Evolutionary conservation across 2,329 filamentous ascomycete species (phyloP), one percentile per base, ranked within the genome.

Genomic region (Epichloe scottii): DNA sequence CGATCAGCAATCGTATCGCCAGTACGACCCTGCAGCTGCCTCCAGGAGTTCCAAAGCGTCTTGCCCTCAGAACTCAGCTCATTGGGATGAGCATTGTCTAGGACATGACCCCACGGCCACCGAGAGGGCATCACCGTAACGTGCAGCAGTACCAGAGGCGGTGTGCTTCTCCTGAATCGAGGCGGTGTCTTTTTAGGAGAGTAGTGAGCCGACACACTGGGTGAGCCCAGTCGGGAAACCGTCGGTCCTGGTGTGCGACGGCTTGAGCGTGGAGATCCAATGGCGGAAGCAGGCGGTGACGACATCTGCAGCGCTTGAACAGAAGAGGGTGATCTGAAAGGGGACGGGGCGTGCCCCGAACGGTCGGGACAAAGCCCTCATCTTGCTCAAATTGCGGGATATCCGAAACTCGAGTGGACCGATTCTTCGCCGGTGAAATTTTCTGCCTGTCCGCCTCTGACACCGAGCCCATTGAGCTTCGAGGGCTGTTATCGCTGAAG

Each of bases 141-240:
- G 58, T 93, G 87, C 4, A 93, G 72, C 45, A 93, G 71, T 1
- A 93, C 85, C 2, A 93, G 73, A 3, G 87, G 87, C 46, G 79
- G 78, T 50, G 75, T 75, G 56, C 71, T 71, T 33, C 67, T 62
- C 65, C 76, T 78, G 62, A 84, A 78, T 6, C 81, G 70, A 19
- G 76, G 71, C 1, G 80, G 76, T 5, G 80, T 82, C 57, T 72
- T 74, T 61, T 77, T 80, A 23, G 76, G 74, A 3, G 76, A 77
- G 56, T 74, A 77, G 54, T 79, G 77, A 0, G 71, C 67, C 1
- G 75, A 71, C 3, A 67, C 62, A 15, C 65, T 71, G 1, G 77
- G 78, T 38, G 78, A 82, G n/a, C 76, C 77, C 11, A 81, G 60
- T 19, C 77, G 68, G 4, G 78, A 80, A n/a, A 76, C 69, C 1